Conservation (phyloP, 768 basidiomycete species). For the Coprinopsis sp. region DNA sequence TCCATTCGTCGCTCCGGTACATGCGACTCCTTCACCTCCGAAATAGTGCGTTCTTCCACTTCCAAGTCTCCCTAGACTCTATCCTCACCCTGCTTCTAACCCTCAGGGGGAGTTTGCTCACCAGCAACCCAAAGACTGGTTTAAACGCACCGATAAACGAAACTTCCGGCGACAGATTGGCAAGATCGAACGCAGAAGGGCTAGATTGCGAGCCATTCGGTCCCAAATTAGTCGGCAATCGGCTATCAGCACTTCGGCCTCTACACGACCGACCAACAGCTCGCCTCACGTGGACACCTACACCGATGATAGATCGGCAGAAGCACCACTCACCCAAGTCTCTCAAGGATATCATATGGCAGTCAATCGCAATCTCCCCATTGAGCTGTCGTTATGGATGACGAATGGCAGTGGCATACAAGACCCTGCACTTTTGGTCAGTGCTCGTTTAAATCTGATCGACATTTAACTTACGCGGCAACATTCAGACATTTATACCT, state of each 20-base stretch:
- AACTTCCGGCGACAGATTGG: background rate
- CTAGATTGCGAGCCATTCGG: background rate
- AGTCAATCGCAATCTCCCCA: too few species aligned
- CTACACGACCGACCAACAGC: background rate
- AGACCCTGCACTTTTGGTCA: too few species aligned
- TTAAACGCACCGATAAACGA: conserved; percentile 3
- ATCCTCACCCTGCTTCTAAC: background rate
- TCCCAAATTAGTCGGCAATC: conserved; percentile 22
- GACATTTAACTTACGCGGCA: too few species aligned
- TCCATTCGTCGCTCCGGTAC: conserved; percentile 9
- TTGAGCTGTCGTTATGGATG: too few species aligned
- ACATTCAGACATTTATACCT: too few species aligned
- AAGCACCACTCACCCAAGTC: too few species aligned
- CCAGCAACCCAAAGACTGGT: conserved; percentile 2
- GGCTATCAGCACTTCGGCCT: background rate
- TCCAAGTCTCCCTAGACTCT: background rate
- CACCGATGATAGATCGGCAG: too few species aligned
- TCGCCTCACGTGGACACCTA: too few species aligned
- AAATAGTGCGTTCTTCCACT: conserved; percentile 3
- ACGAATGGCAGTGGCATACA: too few species aligned
- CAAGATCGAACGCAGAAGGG: background rate
- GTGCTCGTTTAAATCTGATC: too few species aligned
- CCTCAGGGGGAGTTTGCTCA: conserved; percentile 14
- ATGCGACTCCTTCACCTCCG: conserved; percentile 6
- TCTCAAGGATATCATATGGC: too few species aligned